phyloP scores from a whole-genome alignment of 2,329 filamentous ascomycete genomes.

The Fusarium sp. region DNA sequence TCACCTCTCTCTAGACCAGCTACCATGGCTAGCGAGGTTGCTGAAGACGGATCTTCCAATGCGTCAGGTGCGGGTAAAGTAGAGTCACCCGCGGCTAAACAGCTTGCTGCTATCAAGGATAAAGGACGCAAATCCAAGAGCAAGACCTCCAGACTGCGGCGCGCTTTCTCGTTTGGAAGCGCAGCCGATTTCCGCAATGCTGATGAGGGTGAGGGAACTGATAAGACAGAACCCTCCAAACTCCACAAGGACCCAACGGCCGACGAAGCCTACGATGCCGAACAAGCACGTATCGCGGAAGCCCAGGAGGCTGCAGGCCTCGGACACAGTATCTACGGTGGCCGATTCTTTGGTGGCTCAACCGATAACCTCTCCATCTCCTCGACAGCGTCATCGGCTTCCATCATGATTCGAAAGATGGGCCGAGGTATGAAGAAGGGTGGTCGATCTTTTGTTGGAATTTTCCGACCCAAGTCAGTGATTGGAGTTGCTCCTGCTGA shows the following conservation, averaged over 20 bases:
- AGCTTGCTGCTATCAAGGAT: conserved; percentile 86
- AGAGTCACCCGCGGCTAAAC: conserved; percentile 79
- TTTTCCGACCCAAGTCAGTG: conserved; percentile 94
- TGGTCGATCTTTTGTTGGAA: conserved; percentile 85
- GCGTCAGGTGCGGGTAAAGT: conserved; percentile 48
- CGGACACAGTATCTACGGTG: conserved; percentile 91
- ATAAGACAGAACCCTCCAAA: conserved; percentile 55
- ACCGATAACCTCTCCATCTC: conserved; percentile 95
- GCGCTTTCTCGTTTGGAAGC: conserved; percentile 96
- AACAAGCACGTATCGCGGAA: conserved; percentile 89
- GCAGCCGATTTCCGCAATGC: conserved; percentile 87
- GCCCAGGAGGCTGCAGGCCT: conserved; percentile 92
- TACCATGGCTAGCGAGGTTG: conserved; percentile 65
- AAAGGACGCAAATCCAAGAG: conserved; percentile 80
- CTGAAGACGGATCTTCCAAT: conserved; percentile 52
- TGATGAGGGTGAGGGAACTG: conserved; percentile 58
- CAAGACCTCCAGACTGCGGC: conserved; percentile 84
- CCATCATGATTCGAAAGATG: conserved; percentile 98
- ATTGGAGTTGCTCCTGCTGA: conserved; percentile 80
- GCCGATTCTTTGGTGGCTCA: conserved; percentile 85
- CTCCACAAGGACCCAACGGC: conserved; percentile 70
- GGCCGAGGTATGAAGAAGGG: conserved; percentile 98
- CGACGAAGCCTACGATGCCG: conserved; percentile 78
- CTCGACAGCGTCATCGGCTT: conserved; percentile 87
- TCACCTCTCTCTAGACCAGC: conserved; percentile 79